A percentile compares a stretch with the other conserved stretches of the same genome.
These are phyloP conservation scores for Sphaerulina populicola DNA, from an alignment of 2,329 filamentous ascomycete genomes.

Conservation along the genomic window DNA sequence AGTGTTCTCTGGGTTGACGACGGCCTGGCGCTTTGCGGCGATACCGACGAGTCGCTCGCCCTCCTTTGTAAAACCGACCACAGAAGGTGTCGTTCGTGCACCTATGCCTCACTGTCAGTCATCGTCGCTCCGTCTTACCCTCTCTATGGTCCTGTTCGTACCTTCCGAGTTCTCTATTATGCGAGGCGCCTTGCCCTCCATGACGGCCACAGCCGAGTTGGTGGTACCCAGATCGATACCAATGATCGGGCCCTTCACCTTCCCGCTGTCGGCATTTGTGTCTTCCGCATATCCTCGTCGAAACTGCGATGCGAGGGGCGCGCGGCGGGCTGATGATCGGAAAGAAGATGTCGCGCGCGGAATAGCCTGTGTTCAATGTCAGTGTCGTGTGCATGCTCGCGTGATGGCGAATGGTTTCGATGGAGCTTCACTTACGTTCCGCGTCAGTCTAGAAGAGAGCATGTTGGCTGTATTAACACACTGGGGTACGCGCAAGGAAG, in stretches of 20 bases:
- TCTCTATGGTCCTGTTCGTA: conserved; percentile 37
- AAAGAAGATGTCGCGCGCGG: conserved; percentile 32
- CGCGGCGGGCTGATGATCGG: conserved; percentile 43
- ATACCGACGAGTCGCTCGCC: conserved; percentile 95
- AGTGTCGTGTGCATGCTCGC: conserved; percentile 23
- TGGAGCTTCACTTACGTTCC: conserved; percentile 28
- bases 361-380: conserved; percentile 26
- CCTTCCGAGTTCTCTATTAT: conserved; percentile 98
- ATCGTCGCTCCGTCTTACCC: neutral
- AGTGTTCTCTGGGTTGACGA: conserved; percentile 97
- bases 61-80: conserved; percentile 91
- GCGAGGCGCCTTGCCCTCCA: conserved; percentile 91
- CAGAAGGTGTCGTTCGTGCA: conserved; percentile 84
- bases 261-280: conserved; percentile 51
- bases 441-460: conserved; percentile 32
- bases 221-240: conserved; percentile 98
- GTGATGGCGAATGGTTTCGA: conserved; percentile 18
- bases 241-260: conserved; percentile 92
- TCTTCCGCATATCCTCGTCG: conserved; percentile 57
- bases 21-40: conserved; percentile 93
- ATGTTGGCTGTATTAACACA: conserved; percentile 26
- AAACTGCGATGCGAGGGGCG: conserved; percentile 59
- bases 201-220: conserved; percentile 93
- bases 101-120: conserved; percentile 42
- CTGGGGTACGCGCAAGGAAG: conserved; percentile 18